A percentile compares a stretch with the other conserved stretches of the same genome.
phyloP scores from a whole-genome alignment of 208 protist species.

The Leishmania tarentolae region DNA sequence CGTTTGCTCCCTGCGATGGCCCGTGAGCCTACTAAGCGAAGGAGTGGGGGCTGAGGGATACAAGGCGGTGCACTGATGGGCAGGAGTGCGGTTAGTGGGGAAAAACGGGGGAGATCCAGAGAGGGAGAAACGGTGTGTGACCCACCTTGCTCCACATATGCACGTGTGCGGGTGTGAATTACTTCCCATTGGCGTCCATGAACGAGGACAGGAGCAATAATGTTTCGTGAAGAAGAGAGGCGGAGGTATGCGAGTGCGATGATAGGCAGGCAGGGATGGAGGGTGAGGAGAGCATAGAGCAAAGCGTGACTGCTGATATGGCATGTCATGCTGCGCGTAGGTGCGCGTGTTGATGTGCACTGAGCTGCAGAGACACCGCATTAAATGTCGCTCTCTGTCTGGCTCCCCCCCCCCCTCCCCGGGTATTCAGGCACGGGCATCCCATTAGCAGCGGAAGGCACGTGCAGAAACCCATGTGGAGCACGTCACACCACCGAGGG shows the following conservation, averaged over 20 bases:
- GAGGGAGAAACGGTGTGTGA: neutral
- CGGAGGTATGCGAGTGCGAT: neutral
- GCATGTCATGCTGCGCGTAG: neutral
- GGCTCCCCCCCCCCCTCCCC: neutral
- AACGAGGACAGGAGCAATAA: conserved; percentile 4
- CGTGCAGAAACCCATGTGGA: neutral
- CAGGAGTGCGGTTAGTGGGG: neutral
- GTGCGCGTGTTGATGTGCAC: neutral
- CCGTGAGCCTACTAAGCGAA: neutral
- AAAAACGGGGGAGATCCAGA: neutral
- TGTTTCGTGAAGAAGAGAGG: neutral
- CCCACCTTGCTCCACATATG: neutral
- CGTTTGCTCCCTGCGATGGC: neutral
- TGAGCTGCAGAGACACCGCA: neutral
- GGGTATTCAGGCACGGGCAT: neutral
- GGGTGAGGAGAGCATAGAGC: neutral
- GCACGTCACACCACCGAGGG: conserved; percentile 1
- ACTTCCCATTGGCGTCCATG: neutral
- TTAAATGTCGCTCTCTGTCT: neutral
- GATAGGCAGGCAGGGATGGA: neutral
- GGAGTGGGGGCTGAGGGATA: neutral
- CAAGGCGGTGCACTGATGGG: neutral
- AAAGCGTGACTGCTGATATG: neutral
- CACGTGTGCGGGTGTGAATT: neutral
- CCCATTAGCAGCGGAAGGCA: neutral